phyloP scores from a whole-genome alignment of 2,329 filamentous ascomycete genomes.

The Rasamsonia emersonii region DNA sequence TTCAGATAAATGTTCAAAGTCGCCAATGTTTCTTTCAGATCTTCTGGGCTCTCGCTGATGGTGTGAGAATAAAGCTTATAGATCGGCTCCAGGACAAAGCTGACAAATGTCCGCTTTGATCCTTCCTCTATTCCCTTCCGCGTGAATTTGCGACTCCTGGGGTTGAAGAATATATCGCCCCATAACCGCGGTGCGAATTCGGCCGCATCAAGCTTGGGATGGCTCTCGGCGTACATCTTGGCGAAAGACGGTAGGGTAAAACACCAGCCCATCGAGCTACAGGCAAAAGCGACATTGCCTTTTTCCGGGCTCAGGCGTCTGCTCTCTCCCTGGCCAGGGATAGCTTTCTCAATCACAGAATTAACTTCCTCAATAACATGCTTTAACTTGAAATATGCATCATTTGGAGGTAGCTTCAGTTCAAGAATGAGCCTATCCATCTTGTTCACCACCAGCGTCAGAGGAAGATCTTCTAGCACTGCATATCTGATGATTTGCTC shows the following conservation, averaged over 20 bases:
- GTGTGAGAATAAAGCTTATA: slow-evolving; percentile 97
- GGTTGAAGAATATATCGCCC: slow-evolving; percentile 97
- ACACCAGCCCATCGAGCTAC: slow-evolving; percentile 89
- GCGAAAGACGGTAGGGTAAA: slow-evolving; percentile 92
- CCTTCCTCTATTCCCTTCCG: slow-evolving; percentile 74
- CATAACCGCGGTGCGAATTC: slow-evolving; percentile 83
- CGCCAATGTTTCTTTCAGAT: slow-evolving; percentile 69
- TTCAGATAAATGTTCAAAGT: slow-evolving; percentile 79
- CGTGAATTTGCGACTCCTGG: slow-evolving; percentile 80
- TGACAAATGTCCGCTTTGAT: slow-evolving; percentile 78
- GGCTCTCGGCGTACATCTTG: slow-evolving; percentile 89
- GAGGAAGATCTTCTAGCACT: slow-evolving; percentile 76
- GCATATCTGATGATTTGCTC: slow-evolving; percentile 97
- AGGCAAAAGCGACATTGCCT: slow-evolving; percentile 96
- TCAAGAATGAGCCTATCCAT: slow-evolving; percentile 93
- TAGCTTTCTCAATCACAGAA: slow-evolving; percentile 79
- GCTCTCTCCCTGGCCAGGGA: slow-evolving; percentile 70
- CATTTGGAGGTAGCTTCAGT: slow-evolving; percentile 83
- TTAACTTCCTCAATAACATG: slow-evolving; percentile 99
- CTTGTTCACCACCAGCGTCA: slow-evolving; percentile 93
- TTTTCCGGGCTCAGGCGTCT: slow-evolving; percentile 86
- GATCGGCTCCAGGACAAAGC: slow-evolving; percentile 91
- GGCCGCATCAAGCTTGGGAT: slow-evolving; percentile 67
- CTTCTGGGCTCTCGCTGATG: slow-evolving; percentile 79
- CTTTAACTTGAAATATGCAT: slow-evolving; percentile 98